A percentile compares a stretch with the other conserved stretches of the same genome.
These are phyloP conservation scores for Discostella pseudostelligera DNA, from an alignment of 108 stramenopile species.

Conservation along the genomic window DNA sequence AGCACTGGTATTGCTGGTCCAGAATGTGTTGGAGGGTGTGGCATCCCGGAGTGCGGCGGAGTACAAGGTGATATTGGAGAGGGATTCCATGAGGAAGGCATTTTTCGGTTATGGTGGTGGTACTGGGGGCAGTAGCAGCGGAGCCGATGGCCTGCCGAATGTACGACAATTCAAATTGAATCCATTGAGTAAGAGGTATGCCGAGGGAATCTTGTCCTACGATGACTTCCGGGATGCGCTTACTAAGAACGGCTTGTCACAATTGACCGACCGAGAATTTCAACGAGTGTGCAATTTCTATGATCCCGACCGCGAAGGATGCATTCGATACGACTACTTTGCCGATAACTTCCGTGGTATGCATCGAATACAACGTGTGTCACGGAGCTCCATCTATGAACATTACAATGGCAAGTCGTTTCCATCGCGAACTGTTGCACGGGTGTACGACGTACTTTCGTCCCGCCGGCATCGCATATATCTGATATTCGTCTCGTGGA, in stretches of 20 bases:
- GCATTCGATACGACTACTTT: conserved; percentile 21
- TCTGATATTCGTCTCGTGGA: conserved; percentile 50
- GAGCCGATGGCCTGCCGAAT: too few species aligned
- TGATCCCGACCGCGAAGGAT: conserved; percentile 15
- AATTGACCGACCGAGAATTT: conserved; percentile 22
- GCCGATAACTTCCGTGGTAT: conserved; percentile 21
- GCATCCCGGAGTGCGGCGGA: conserved; percentile 22
- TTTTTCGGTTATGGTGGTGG: conserved; percentile 6
- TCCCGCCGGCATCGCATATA: conserved; percentile 54
- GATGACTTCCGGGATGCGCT: conserved; percentile 40
- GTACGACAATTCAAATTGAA: background rate
- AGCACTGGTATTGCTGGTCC: conserved; percentile 63
- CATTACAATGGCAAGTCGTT: background rate
- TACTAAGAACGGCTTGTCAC: conserved; percentile 1
- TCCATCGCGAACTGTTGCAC: conserved; percentile 1
- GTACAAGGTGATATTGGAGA: conserved; percentile 54
- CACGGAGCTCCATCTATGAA: background rate
- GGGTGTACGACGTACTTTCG: conserved; percentile 5
- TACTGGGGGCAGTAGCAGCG: background rate
- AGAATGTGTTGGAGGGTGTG: conserved; percentile 57
- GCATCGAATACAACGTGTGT: conserved; percentile 18
- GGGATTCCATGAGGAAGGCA: conserved; percentile 44
- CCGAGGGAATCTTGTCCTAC: conserved; percentile 31
- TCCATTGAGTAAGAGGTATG: conserved; percentile 1
- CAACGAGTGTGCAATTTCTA: conserved; percentile 22